These are phyloP conservation scores for Talaromyces sp. DNA, from an alignment of 2,329 filamentous ascomycete genomes.

Conservation along the genomic window DNA sequence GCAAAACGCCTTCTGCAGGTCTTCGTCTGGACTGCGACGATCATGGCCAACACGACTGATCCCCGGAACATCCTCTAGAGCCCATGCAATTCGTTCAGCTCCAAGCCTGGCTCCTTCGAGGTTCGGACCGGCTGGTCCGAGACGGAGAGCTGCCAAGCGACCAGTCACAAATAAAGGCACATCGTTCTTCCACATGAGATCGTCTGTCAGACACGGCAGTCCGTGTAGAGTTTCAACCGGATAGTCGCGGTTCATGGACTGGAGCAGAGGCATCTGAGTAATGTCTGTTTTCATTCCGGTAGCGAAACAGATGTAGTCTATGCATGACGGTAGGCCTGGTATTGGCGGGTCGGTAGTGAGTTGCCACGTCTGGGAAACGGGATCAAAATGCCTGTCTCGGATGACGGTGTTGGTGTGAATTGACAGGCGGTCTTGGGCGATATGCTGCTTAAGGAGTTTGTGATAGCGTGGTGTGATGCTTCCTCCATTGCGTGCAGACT, in stretches of 20 bases:
- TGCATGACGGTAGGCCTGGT: constrained; percentile 37
- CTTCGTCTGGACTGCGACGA: constrained; percentile 19
- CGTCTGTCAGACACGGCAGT: constrained; percentile 67
- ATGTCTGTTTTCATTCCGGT: constrained; percentile 67
- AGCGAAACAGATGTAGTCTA: constrained; percentile 70
- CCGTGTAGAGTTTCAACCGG: constrained; percentile 61
- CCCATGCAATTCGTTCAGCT: constrained; percentile 69
- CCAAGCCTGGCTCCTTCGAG: constrained; percentile 67
- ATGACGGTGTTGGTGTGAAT: constrained; percentile 58
- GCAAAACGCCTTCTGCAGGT: constrained; percentile 30
- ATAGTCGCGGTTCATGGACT: constrained; percentile 53
- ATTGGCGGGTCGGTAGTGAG: constrained; percentile 52
- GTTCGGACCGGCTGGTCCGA: constrained; percentile 70
- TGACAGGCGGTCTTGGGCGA: constrained; percentile 47
- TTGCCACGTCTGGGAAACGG: constrained; percentile 43
- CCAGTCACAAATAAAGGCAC: constrained; percentile 70
- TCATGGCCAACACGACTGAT: constrained; percentile 14
- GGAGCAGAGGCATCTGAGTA: constrained; percentile 54
- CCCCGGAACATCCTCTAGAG: constrained; percentile 56
- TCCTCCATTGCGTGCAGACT: constrained; percentile 65
- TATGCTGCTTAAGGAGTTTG: constrained; percentile 61
- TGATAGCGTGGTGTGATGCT: constrained; percentile 66
- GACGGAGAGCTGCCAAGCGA: constrained; percentile 59
- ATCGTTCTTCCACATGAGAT: constrained; percentile 69
- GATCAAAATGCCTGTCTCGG: constrained; percentile 47